Evolutionary conservation across 1,284 basidiomycete species (phyloP).

Genomic region (Coriolopsis trogii): DNA sequence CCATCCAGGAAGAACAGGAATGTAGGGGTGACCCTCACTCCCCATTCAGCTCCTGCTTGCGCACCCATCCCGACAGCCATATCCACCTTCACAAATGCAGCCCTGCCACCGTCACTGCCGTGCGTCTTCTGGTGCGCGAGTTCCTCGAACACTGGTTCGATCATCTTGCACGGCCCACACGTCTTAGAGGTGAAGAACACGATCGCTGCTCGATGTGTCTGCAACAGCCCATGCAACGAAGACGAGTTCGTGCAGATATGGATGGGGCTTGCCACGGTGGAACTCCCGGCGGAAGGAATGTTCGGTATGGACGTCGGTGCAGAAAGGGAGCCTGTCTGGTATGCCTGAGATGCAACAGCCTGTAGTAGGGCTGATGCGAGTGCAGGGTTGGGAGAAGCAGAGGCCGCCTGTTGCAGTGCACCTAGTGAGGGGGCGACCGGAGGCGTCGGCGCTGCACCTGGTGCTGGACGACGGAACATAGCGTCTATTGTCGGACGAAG

Average conservation of each 20-base stretch:
- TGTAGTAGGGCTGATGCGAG: constrained; percentile 65
- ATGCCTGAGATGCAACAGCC: constrained; percentile 60
- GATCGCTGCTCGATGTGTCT: constrained; percentile 53
- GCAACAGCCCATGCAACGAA: constrained; percentile 53
- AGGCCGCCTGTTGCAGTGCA: constrained; percentile 33
- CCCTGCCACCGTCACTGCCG: constrained; percentile 36
- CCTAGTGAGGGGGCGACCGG: constrained; percentile 34
- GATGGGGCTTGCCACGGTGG: constrained; percentile 63
- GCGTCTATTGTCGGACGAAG: constrained; percentile 87
- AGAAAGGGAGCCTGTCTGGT: constrained; percentile 31
- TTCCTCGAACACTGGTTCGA: constrained; percentile 65
- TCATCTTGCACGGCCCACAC: constrained; percentile 64
- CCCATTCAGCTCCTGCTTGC: constrained; percentile 63
- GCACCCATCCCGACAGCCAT: constrained; percentile 67
- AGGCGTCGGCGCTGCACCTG: constrained; percentile 46
- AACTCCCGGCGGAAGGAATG: constrained; percentile 37
- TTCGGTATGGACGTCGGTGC: constrained; percentile 31
- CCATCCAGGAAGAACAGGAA: constrained; percentile 85
- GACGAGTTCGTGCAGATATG: constrained; percentile 59
- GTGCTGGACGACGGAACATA: constrained; percentile 70
- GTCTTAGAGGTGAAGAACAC: constrained; percentile 69
- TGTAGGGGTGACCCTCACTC: constrained; percentile 81
- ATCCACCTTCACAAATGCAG: constrained; percentile 84
- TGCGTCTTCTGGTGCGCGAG: constrained; percentile 47
- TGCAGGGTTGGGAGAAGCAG: constrained; percentile 47